phyloP scores from a whole-genome alignment of 345 rosid species.

The Syzygium jambos region DNA sequence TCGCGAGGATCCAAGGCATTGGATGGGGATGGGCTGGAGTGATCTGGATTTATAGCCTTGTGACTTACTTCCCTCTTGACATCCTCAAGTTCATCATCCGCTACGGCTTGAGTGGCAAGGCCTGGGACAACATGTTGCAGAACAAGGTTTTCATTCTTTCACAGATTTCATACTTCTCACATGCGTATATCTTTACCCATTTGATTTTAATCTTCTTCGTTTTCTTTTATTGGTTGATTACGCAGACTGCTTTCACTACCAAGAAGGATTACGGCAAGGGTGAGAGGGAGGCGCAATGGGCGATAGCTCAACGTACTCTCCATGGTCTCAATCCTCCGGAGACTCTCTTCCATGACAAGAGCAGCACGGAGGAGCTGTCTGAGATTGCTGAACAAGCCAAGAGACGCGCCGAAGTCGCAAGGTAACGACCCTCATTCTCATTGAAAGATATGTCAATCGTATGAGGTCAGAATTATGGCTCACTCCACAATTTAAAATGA shows the following conservation, averaged over 20 bases:
- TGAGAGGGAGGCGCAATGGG: conserved; percentile 80
- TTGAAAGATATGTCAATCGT: not conserved
- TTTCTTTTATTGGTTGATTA: not conserved
- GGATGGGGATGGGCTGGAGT: conserved; percentile 90
- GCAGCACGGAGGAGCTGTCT: conserved; percentile 21
- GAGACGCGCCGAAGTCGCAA: conserved; percentile 71
- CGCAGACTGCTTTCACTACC: conserved; percentile 61
- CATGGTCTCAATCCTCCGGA: conserved; percentile 41
- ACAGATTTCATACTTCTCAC: not conserved
- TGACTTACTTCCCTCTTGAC: conserved; percentile 69
- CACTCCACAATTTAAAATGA: not conserved
- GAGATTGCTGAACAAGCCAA: conserved; percentile 77
- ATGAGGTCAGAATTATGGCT: not conserved
- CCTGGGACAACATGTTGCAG: conserved; percentile 50
- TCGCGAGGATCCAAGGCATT: conserved; percentile 55
- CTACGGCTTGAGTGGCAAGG: conserved; percentile 45
- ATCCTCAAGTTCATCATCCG: conserved; percentile 65
- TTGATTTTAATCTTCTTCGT: not conserved
- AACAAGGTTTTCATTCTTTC: conserved; percentile 26
- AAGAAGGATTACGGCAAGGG: conserved; percentile 73
- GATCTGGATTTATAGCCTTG: conserved; percentile 52
- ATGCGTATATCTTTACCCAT: not conserved
- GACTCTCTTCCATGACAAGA: conserved; percentile 24
- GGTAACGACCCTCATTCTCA: conserved; percentile 16
- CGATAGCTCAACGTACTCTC: conserved; percentile 56